Percentiles rank a stretch among this genome's conserved stretches.
Evolutionary conservation across 352 stramenopile genomes (phyloP).

Genomic region (Phytophthora cactorum): DNA sequence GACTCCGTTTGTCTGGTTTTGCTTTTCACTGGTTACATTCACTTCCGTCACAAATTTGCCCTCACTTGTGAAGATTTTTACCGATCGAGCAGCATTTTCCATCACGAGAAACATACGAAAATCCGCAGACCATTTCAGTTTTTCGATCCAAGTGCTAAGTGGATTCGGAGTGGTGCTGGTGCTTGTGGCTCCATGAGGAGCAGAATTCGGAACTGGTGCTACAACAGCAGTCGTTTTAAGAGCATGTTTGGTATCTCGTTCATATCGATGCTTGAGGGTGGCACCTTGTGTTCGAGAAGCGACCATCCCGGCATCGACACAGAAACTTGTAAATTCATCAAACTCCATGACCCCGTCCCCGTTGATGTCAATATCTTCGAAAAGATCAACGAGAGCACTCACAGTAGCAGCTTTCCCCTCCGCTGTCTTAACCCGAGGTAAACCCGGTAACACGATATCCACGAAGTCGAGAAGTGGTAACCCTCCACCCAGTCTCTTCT

Average conservation of each 20-base stretch:
- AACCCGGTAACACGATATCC: constrained; percentile 73
- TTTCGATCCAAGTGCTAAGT: constrained; percentile 56
- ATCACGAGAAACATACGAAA: constrained; percentile 71
- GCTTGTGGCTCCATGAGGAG: constrained; percentile 5
- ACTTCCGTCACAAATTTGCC: constrained; percentile 65
- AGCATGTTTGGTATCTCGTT: constrained; percentile 57
- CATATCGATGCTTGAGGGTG: constrained; percentile 76
- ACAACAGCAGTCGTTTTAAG: constrained; percentile 52
- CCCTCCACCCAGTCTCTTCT: constrained; percentile 60
- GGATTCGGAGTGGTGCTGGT: constrained; percentile 36
- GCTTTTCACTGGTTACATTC: constrained; percentile 27
- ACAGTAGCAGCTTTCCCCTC: constrained; percentile 64
- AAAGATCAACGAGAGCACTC: constrained; percentile 74
- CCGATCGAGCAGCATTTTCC: constrained; percentile 64
- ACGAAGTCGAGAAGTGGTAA: constrained; percentile 80
- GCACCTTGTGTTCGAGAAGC: constrained; percentile 52
- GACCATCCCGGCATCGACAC: constrained; percentile 86
- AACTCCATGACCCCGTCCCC: constrained; percentile 87
- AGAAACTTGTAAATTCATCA: constrained; percentile 89
- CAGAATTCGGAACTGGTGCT: neutral
- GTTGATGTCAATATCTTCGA: constrained; percentile 91
- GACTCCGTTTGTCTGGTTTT: constrained; percentile 14
- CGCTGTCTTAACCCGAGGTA: constrained; percentile 47
- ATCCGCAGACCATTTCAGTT: constrained; percentile 70
- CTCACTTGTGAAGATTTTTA: constrained; percentile 74